Conservation (phyloP, 495 filamentous ascomycete genomes). For the Talaromyces proteolyticus region DNA sequence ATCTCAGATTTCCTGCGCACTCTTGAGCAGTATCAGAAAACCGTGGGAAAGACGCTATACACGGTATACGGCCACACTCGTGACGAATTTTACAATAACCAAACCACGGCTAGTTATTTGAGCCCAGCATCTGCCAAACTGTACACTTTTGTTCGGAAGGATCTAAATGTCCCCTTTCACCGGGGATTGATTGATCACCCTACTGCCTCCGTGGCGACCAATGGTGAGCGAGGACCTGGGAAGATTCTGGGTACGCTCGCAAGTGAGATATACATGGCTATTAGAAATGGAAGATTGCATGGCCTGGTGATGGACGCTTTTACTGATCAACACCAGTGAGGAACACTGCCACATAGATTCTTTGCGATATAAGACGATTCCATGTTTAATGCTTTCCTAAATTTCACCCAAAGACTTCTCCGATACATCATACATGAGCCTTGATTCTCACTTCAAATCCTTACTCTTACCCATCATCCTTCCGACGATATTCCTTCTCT, state of each 20-base stretch:
- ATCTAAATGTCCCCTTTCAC: slow-evolving; percentile 18
- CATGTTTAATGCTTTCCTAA: no score
- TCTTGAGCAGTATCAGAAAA: slow-evolving; percentile 1
- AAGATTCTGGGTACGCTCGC: slow-evolving; percentile 4
- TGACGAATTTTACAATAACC: neutral
- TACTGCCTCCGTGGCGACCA: neutral
- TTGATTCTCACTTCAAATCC: no score
- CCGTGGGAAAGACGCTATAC: neutral
- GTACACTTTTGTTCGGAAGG: slow-evolving; percentile 17
- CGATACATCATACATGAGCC: no score
- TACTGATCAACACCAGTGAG: neutral
- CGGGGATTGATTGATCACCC: slow-evolving; percentile 21
- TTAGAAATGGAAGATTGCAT: slow-evolving; percentile 4
- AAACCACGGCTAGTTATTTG: slow-evolving; percentile 2
- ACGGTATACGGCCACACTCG: neutral
- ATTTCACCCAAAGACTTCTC: no score
- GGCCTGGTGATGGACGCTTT: neutral
- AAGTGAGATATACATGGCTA: slow-evolving; percentile 7
- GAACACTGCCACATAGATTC: no score
- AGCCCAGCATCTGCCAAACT: slow-evolving; percentile 13
- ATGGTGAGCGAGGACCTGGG: neutral
- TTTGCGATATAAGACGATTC: no score
- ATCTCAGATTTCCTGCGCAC: neutral
- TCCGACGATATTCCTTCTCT: no score
- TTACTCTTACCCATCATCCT: no score